These are phyloP conservation scores for Cutaneotrichosporon spelunceum DNA, from an alignment of 1,284 basidiomycete genomes.

Conservation along the genomic window DNA sequence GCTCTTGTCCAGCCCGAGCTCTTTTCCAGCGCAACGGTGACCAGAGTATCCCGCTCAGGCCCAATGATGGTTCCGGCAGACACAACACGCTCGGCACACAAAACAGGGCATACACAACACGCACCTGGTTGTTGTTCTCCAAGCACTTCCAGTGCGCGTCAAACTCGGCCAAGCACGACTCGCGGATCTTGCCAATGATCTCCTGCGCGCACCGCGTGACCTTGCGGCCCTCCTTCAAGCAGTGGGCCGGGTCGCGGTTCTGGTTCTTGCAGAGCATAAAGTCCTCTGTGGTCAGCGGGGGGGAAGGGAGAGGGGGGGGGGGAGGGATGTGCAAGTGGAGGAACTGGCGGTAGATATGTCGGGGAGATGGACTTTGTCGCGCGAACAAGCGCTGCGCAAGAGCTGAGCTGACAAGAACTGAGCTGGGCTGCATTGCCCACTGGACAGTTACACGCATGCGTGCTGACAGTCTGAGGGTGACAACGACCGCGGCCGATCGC, in stretches of 20 bases:
- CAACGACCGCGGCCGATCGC: not conserved
- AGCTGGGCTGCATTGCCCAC: no score
- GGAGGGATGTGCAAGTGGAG: not conserved
- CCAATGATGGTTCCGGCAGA: no score
- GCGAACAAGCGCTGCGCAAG: no score
- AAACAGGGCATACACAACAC: no score
- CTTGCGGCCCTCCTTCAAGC: slow-evolving; percentile 90
- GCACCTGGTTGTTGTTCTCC: slow-evolving; percentile 90
- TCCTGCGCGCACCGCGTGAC: slow-evolving; percentile 95
- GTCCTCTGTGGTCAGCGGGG: slow-evolving; percentile 65
- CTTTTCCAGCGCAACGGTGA: no score
- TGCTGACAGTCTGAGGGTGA: not conserved
- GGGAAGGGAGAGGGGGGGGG: not conserved
- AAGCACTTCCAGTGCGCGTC: slow-evolving; percentile 93
- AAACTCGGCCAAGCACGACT: slow-evolving; percentile 85
- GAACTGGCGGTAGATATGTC: not conserved
- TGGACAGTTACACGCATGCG: no score
- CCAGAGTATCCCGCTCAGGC: no score
- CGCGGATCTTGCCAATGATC: slow-evolving; percentile 85
- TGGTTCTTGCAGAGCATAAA: slow-evolving; percentile 99
- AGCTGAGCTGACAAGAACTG: no score
- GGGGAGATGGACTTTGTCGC: no score
- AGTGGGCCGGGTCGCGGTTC: slow-evolving; percentile 83
- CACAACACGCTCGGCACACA: no score
- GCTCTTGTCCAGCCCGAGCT: no score